Conservation (phyloP, 2,329 filamentous ascomycete species). For the Lachnellula occidentalis region DNA sequence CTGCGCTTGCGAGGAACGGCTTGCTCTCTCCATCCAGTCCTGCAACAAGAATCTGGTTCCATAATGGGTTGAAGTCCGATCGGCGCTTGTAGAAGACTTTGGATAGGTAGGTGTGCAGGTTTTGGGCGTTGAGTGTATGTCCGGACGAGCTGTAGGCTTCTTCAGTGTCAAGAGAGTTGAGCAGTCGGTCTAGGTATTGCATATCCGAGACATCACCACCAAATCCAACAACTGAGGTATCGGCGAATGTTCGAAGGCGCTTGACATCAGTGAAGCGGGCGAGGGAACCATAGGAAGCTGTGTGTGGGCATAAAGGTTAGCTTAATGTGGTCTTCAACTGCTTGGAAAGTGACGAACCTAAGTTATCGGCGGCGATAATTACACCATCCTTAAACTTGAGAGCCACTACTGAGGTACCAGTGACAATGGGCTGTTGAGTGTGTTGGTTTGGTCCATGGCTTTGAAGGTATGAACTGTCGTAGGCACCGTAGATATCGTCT, state of each 20-base stretch:
- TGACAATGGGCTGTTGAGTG: slow-evolving; percentile 90
- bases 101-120: slow-evolving; percentile 92
- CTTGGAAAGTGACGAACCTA: slow-evolving; percentile 52
- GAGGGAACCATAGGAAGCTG: slow-evolving; percentile 94
- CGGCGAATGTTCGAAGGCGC: slow-evolving; percentile 84
- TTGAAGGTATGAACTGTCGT: slow-evolving; percentile 82
- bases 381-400: slow-evolving; percentile 96
- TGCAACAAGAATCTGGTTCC: slow-evolving; percentile 91
- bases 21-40: slow-evolving; percentile 73
- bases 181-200: slow-evolving; percentile 94
- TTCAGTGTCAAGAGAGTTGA: slow-evolving; percentile 78
- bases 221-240: slow-evolving; percentile 81
- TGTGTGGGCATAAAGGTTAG: slow-evolving; percentile 14
- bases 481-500: slow-evolving; percentile 93
- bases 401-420: slow-evolving; percentile 89
- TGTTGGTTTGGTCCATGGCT: slow-evolving; percentile 68
- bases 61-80: slow-evolving; percentile 92
- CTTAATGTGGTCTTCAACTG: slow-evolving; percentile 1
- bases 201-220: slow-evolving; percentile 98
- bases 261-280: slow-evolving; percentile 96
- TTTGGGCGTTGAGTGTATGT: slow-evolving; percentile 72
- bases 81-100: slow-evolving; percentile 96
- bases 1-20: slow-evolving; percentile 87
- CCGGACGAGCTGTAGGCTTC: slow-evolving; percentile 67
- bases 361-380: slow-evolving; percentile 93